Conservation (phyloP, 116 monocot genomes). For the Cymodocea nodosa region DNA sequence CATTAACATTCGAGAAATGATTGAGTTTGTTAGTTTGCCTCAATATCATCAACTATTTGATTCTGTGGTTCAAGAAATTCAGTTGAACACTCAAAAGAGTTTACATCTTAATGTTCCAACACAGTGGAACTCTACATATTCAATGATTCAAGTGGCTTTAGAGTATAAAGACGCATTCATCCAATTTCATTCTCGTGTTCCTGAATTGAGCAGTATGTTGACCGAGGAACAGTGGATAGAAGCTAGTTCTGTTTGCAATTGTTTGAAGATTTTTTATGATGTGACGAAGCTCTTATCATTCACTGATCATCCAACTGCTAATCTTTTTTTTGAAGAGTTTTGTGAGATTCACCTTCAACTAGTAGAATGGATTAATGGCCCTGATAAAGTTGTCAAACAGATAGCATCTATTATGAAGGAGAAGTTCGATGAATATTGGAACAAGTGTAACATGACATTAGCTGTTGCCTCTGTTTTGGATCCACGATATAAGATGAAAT, state of each 20-base stretch:
- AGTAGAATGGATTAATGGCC: slow-evolving; percentile 12
- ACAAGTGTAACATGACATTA: slow-evolving; percentile 25
- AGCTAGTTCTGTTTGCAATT: slow-evolving; percentile 13
- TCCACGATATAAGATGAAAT: slow-evolving; percentile 32
- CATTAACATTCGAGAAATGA: slow-evolving; percentile 12
- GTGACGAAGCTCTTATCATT: slow-evolving; percentile 20
- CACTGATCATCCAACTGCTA: slow-evolving; percentile 23
- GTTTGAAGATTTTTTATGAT: slow-evolving; percentile 26
- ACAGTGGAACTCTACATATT: slow-evolving; percentile 26
- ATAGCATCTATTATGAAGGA: slow-evolving; percentile 28
- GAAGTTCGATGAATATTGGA: slow-evolving; percentile 37
- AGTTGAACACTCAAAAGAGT: slow-evolving; percentile 10
- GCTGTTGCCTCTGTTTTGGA: slow-evolving; percentile 31
- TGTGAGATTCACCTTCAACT: slow-evolving; percentile 29
- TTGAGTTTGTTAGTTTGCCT: slow-evolving; percentile 12
- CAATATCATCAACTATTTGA: slow-evolving; percentile 13
- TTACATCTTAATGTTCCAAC: slow-evolving; percentile 23
- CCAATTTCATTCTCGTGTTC: slow-evolving; percentile 9
- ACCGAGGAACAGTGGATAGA: slow-evolving; percentile 29
- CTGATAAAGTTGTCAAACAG: slow-evolving; percentile 12
- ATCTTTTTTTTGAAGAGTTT: slow-evolving; percentile 33
- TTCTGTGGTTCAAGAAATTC: slow-evolving; percentile 15
- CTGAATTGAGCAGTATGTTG: slow-evolving; percentile 5
- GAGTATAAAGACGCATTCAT: slow-evolving; percentile 27
- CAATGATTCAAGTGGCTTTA: slow-evolving; percentile 27